Conservation (phyloP, 83 land plant species). For the Diphasiastrum complanatum region DNA sequence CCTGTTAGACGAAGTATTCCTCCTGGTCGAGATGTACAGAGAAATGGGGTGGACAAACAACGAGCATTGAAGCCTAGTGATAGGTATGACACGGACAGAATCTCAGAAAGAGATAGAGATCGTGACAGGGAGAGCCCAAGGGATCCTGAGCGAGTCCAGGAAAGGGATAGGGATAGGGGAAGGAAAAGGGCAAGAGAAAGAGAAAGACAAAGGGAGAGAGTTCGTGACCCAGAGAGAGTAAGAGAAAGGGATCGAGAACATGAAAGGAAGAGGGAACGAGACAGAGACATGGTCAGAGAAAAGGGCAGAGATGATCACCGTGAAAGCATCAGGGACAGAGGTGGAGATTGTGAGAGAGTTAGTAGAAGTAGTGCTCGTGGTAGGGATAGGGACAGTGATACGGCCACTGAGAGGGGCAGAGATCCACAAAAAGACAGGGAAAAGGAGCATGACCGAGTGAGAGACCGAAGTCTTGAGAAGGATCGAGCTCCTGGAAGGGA, state of each 20-base stretch:
- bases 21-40: constrained; percentile 36
- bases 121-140: constrained; percentile 38
- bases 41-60: constrained; percentile 26
- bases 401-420: constrained; percentile 30
- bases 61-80: constrained; percentile 24
- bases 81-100: constrained; percentile 21
- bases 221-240: not conserved
- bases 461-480: no score
- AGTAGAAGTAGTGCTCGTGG: constrained; percentile 22
- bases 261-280: not conserved
- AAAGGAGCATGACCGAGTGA: constrained; percentile 20
- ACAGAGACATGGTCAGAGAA: constrained; percentile 15
- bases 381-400: constrained; percentile 21
- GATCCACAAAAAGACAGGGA: constrained; percentile 22
- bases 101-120: constrained; percentile 42
- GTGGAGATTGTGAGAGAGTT: no score
- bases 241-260: not conserved
- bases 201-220: constrained; percentile 28
- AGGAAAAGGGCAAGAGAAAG: constrained; percentile 24
- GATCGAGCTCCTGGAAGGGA: constrained; percentile 33
- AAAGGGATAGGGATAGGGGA: constrained; percentile 35
- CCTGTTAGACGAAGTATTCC: constrained; percentile 75
- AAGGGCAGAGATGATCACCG: constrained; percentile 28
- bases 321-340: no score
- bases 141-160: constrained; percentile 42